phyloP scores from a whole-genome alignment of 2,329 filamentous ascomycete genomes.

The Pseudogymnoascus sp. region DNA sequence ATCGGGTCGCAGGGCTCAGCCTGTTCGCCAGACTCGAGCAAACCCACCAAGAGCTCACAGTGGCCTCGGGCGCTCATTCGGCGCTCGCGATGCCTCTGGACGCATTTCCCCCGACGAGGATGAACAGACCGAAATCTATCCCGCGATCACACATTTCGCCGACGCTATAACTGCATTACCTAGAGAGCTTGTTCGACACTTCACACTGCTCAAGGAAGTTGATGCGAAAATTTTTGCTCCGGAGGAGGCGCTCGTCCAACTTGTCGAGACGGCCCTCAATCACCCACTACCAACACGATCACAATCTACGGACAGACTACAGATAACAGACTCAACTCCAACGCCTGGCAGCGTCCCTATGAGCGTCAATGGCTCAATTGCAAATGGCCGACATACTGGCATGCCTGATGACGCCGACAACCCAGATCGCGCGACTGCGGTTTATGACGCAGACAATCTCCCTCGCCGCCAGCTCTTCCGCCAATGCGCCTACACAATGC shows the following conservation, averaged over 20 bases:
- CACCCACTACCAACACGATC: slow-evolving; percentile 40
- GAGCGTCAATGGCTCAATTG: slow-evolving; percentile 26
- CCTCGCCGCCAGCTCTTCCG: slow-evolving; percentile 68
- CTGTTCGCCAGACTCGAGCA: slow-evolving; percentile 57
- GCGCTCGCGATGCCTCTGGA: slow-evolving; percentile 39
- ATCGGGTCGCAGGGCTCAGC: slow-evolving; percentile 54
- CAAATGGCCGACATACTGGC: slow-evolving; percentile 23
- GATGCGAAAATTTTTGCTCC: slow-evolving; percentile 92
- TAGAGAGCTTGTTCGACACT: slow-evolving; percentile 90
- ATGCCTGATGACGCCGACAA: slow-evolving; percentile 34
- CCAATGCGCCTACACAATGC: slow-evolving; percentile 68
- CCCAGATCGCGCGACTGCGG: slow-evolving; percentile 35
- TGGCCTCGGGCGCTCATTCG: slow-evolving; percentile 37
- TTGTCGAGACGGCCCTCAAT: slow-evolving; percentile 59
- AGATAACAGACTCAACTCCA: slow-evolving; percentile 22
- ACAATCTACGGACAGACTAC: slow-evolving; percentile 31
- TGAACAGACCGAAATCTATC: slow-evolving; percentile 60
- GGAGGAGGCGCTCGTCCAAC: slow-evolving; percentile 71
- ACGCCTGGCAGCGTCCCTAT: slow-evolving; percentile 23
- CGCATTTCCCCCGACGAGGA: slow-evolving; percentile 37
- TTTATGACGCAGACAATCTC: slow-evolving; percentile 52
- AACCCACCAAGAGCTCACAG: slow-evolving; percentile 53
- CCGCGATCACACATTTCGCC: slow-evolving; percentile 68
- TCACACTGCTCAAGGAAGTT: slow-evolving; percentile 92
- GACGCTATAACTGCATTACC: slow-evolving; percentile 88